These are phyloP conservation scores for Fusarium sp. DNA, from an alignment of 2,329 filamentous ascomycete species.

Conservation along the genomic window DNA sequence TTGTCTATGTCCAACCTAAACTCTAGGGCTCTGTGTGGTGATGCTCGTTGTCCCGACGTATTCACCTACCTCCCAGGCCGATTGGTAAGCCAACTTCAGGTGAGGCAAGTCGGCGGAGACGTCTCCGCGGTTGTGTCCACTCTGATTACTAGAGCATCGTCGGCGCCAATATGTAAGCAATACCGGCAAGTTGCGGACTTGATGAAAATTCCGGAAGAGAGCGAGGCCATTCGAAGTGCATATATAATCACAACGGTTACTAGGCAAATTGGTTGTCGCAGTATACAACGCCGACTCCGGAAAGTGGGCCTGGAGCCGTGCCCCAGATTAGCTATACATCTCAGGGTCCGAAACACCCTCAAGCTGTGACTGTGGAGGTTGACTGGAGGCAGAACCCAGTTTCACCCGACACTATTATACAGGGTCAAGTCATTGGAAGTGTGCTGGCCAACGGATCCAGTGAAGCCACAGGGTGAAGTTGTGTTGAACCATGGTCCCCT, in stretches of 20 bases:
- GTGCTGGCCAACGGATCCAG: not conserved
- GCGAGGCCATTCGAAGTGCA: not conserved
- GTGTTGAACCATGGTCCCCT: not conserved
- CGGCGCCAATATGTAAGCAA: slow-evolving; percentile 11
- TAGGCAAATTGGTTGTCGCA: too few species aligned
- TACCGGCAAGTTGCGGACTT: not conserved
- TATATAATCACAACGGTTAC: not conserved
- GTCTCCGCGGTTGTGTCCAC: slow-evolving; percentile 1
- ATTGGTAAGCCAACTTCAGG: not conserved
- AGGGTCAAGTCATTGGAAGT: not conserved
- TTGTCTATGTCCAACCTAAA: too few species aligned
- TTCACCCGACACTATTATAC: not conserved
- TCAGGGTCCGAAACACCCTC: not conserved
- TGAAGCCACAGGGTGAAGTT: too few species aligned
- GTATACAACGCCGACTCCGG: not conserved
- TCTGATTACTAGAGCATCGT: slow-evolving; percentile 11
- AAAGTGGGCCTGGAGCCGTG: not conserved
- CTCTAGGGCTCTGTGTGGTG: too few species aligned
- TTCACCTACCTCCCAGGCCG: not conserved
- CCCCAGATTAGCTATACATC: not conserved
- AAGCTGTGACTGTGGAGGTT: slow-evolving; percentile 1
- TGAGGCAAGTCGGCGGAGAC: not conserved
- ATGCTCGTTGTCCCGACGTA: not conserved
- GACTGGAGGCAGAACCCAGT: not conserved
- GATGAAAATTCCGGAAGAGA: not conserved